Evolutionary conservation across 1,284 basidiomycete genomes (phyloP).

Genomic region (Fomes fomentarius): DNA sequence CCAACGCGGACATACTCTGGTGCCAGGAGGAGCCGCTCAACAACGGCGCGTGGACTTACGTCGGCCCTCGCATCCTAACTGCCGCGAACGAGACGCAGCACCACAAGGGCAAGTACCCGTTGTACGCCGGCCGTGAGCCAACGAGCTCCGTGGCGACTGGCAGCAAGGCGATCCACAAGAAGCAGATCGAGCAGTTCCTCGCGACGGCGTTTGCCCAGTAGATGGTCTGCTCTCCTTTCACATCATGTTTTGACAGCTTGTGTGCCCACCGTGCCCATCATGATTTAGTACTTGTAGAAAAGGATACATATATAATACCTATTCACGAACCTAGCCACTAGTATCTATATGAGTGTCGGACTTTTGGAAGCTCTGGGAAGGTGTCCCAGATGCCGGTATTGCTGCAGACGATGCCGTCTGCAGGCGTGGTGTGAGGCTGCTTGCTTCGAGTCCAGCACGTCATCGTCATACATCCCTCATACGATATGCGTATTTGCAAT

Average conservation of each 20-base stretch:
- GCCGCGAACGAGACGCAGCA: slow-evolving; percentile 70
- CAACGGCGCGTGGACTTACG: slow-evolving; percentile 74
- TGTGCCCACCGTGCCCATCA: neutral
- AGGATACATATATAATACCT: neutral
- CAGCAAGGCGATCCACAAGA: slow-evolving; percentile 88
- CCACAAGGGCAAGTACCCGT: slow-evolving; percentile 89
- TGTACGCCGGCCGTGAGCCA: slow-evolving; percentile 86
- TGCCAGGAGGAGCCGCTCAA: slow-evolving; percentile 95
- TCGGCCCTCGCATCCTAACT: neutral
- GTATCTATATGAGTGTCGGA: neutral
- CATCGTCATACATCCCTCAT: too few relatives aligned
- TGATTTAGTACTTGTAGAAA: neutral
- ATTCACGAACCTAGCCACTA: neutral
- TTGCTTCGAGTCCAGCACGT: too few relatives aligned
- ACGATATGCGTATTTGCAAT: too few relatives aligned
- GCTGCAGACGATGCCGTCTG: neutral
- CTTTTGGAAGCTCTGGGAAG: neutral
- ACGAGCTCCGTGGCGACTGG: slow-evolving; percentile 91
- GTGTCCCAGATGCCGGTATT: neutral
- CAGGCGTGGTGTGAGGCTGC: too few relatives aligned
- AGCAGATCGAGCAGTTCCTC: slow-evolving; percentile 80
- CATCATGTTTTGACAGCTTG: too few relatives aligned
- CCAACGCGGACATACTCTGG: slow-evolving; percentile 92
- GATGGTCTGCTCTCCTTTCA: too few relatives aligned
- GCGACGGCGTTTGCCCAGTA: slow-evolving; percentile 50